Conservation (phyloP, 306 rosid species). For the Oemleria cerasiformis region DNA sequence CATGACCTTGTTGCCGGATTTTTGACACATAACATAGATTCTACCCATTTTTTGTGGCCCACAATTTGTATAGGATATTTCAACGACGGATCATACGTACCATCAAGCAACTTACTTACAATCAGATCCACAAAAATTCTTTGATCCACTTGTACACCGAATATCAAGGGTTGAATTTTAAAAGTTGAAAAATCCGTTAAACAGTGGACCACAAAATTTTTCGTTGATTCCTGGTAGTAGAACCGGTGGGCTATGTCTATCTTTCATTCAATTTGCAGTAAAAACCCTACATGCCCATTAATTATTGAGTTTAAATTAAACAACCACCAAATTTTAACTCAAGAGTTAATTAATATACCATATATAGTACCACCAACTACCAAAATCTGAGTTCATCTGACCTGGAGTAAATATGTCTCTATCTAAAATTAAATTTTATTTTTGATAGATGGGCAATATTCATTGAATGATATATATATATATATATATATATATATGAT, state of each 20-base stretch:
- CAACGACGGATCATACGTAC: no score
- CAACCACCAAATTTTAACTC: conserved; percentile 3
- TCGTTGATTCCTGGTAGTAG: neutral
- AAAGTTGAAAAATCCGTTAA: no score
- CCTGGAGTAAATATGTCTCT: conserved; percentile 2
- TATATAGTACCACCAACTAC: conserved; percentile 37
- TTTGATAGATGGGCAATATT: no score
- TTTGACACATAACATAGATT: neutral
- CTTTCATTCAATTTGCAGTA: neutral
- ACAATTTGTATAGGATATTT: no score
- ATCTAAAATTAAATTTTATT: neutral
- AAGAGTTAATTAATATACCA: conserved; percentile 13
- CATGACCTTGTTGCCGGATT: neutral
- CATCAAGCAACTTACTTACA: no score
- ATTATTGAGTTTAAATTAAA: conserved; percentile 12
- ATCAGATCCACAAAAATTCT: no score
- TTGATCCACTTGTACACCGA: no score
- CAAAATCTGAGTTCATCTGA: conserved; percentile 24
- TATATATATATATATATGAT: no score
- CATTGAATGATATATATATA: no score
- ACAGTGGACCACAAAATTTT: no score
- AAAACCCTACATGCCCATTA: neutral
- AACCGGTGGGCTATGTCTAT: neutral
- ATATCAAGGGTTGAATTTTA: no score
- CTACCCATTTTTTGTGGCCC: no score